Base-by-base conservation (phyloP, 257 asterid species). In the Rhazya stricta region DNA sequence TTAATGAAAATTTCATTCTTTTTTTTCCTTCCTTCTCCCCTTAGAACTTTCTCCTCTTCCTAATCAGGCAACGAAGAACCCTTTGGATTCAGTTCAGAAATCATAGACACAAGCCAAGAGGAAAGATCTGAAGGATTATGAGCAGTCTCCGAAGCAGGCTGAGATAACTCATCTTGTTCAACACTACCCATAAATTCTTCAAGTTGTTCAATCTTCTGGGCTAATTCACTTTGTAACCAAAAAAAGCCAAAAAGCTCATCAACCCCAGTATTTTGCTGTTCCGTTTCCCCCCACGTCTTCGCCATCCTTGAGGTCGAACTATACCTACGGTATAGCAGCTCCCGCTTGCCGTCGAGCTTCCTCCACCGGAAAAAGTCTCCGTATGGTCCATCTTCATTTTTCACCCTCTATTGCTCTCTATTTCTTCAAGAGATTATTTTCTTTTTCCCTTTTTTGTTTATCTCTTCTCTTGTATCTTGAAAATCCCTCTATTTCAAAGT, bases 91-190 rank as follows among this genome's bases (percentile, higher is more conserved):
- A 90, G 74, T 16, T 86, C 92, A 48, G 93, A 79, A 12, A 94
- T 84, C 97, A 94, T 89, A 74, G 97, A 89, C 62, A 84, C 90
- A 54, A 94, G 90, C 94, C 94, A 94, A 0, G 98, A 85, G 0
- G 89, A 85, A 69, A 94, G 86, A 88, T 94, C 94, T 45, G 98
- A 88, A 3, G 98, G 98, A 43, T 94, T 94, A 75, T 91, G 97
- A 5, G 85, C 89, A 3, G 94, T 84, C 0, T 90, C 97, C 6
- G 88, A 80, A 0, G 88, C 91, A 13, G 89, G 80, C 34, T 84
- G 79, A 0, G 94, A 88, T 3, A 89, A 83, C 71, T 81, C 88
- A 46, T 82, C 87, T 3, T 79, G 83, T 10, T 76, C 80, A 74
- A 80, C 87, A 67, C 58, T 77, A 10, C 87, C 91, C 83, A 90